These are phyloP conservation scores for Ceratocystis destructans DNA, from an alignment of 2,329 filamentous ascomycete species.

Conservation along the genomic window DNA sequence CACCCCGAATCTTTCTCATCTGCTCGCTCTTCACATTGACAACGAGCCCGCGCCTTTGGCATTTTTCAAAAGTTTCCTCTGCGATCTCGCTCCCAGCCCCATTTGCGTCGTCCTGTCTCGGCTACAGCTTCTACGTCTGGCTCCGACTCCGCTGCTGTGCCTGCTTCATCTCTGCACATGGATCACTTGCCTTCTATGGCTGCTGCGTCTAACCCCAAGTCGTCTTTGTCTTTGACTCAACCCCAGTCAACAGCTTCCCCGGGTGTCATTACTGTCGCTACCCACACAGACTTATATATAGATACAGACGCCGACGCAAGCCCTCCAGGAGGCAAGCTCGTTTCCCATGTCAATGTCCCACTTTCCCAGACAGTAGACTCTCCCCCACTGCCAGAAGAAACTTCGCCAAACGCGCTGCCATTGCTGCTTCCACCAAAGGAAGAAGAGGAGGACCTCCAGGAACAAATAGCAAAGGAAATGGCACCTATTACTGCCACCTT, in stretches of 20 bases:
- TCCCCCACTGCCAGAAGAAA: not conserved
- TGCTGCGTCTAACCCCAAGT: not conserved
- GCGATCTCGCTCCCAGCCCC: constrained; percentile 13
- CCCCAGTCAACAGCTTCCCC: not conserved
- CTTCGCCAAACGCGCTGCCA: not conserved
- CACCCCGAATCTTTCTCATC: not conserved
- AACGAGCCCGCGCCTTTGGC: constrained; percentile 18
- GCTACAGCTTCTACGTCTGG: not conserved
- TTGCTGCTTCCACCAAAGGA: not conserved
- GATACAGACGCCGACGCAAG: not conserved
- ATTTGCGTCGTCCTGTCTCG: not conserved
- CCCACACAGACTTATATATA: not conserved
- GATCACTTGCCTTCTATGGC: not conserved
- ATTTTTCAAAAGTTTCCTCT: constrained; percentile 16
- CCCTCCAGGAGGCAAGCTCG: not conserved
- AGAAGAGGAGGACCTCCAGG: not conserved
- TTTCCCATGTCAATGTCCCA: not conserved
- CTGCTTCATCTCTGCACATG: not conserved
- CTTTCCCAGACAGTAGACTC: not conserved
- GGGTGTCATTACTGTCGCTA: too few relatives aligned
- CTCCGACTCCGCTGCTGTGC: not conserved
- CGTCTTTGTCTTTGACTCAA: not conserved
- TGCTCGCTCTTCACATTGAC: constrained; percentile 13
- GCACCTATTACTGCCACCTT: not conserved
- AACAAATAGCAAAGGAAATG: not conserved